A percentile compares a stretch with the other conserved stretches of the same genome.
Conservation (phyloP, 345 rosid species). For the Clarkia xantiana region DNA sequence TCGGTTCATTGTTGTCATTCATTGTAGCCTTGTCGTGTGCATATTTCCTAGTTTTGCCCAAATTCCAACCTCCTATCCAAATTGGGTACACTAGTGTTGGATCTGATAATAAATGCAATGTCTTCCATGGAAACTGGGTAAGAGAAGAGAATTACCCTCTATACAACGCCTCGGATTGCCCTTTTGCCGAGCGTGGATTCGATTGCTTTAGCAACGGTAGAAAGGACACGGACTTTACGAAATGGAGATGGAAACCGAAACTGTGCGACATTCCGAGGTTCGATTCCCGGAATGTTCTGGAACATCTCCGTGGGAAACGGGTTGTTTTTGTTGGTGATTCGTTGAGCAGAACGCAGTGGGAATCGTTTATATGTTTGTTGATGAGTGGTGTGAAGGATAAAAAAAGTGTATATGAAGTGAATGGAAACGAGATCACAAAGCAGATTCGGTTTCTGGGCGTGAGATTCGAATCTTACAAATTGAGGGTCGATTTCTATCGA, state of each 20-base stretch:
- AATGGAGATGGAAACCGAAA: slow-evolving; percentile 67
- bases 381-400: slow-evolving; percentile 56
- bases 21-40: slow-evolving; percentile 27
- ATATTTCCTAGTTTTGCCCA: slow-evolving; percentile 28
- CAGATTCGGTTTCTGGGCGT: slow-evolving; percentile 40
- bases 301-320: slow-evolving; percentile 44
- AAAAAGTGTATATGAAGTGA: slow-evolving; percentile 44
- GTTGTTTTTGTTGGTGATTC: slow-evolving; percentile 65
- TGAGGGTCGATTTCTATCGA: slow-evolving; percentile 49
- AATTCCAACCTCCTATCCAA: slow-evolving; percentile 17
- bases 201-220: slow-evolving; percentile 57
- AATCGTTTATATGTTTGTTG: slow-evolving; percentile 59
- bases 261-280: slow-evolving; percentile 49
- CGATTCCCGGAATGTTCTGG: slow-evolving; percentile 22
- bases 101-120: slow-evolving; percentile 24
- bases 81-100: slow-evolving; percentile 14
- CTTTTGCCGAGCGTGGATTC: slow-evolving; percentile 51
- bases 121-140: slow-evolving; percentile 46
- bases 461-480: slow-evolving; percentile 28
- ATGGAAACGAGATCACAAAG: slow-evolving; percentile 43
- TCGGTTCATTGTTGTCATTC: slow-evolving; percentile 27
- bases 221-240: slow-evolving; percentile 33
- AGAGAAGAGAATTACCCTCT: slow-evolving; percentile 46
- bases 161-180: slow-evolving; percentile 50
- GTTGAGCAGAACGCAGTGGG: slow-evolving; percentile 61